phyloP scores from a whole-genome alignment of 2,329 filamentous ascomycete species.

The Malbranchea zuffiana region DNA sequence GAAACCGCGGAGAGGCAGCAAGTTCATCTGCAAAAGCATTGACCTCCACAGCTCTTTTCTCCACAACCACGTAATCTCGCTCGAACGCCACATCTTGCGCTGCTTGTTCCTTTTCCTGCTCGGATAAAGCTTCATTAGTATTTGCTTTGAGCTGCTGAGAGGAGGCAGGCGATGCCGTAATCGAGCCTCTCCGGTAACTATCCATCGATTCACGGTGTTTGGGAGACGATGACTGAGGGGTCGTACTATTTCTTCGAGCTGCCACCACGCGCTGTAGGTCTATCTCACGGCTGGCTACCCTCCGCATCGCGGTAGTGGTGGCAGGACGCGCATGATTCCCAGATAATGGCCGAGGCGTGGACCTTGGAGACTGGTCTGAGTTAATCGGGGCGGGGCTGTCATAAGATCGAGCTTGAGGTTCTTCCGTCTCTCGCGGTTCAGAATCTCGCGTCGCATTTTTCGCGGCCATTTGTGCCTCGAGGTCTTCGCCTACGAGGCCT shows the following conservation, averaged over 20 bases:
- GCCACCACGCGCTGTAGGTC: conserved; percentile 21
- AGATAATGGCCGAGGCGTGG: conserved; percentile 21
- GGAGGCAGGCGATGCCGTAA: conserved; percentile 33
- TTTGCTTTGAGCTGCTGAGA: conserved; percentile 38
- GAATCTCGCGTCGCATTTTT: background rate
- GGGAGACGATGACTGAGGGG: conserved; percentile 32
- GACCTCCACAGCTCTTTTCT: conserved; percentile 90
- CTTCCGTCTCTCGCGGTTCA: too few species aligned
- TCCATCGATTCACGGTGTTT: conserved; percentile 30
- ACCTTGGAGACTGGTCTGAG: background rate
- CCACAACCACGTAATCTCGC: conserved; percentile 88
- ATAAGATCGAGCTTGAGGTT: background rate
- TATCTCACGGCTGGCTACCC: conserved; percentile 26
- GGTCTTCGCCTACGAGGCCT: conserved; percentile 66
- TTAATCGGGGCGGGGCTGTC: background rate
- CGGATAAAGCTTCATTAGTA: conserved; percentile 27
- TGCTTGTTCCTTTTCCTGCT: conserved; percentile 49
- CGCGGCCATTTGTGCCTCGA: conserved; percentile 13
- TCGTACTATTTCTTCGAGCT: conserved; percentile 25
- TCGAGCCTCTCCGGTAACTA: conserved; percentile 46
- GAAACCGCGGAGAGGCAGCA: conserved; percentile 64
- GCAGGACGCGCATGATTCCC: conserved; percentile 21
- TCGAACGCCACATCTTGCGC: conserved; percentile 84
- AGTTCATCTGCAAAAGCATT: conserved; percentile 95
- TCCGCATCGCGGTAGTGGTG: conserved; percentile 21